Evolutionary conservation across 305 asterid species (phyloP).

Genomic region (Petunia hybrid): DNA sequence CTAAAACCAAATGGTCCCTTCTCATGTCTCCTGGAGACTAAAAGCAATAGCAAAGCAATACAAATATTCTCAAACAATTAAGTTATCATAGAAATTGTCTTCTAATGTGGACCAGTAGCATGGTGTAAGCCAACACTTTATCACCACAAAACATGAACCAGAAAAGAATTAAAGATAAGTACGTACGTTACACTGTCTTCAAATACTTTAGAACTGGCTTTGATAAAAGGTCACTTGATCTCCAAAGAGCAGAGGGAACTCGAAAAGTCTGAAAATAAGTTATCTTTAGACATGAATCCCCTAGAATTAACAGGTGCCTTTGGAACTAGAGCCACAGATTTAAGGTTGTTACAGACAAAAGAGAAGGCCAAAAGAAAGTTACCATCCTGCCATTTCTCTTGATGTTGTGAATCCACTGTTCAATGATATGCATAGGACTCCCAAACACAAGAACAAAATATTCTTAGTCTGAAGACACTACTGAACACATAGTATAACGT

Average conservation of each 20-base stretch:
- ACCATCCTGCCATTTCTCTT: background rate
- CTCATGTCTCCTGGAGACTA: conserved; percentile 35
- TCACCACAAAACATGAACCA: conserved; percentile 3
- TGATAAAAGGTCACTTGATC: conserved; percentile 7
- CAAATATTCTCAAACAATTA: conserved; percentile 33
- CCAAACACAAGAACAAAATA: conserved; percentile 6
- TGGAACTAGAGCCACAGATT: background rate
- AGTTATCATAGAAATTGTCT: conserved; percentile 34
- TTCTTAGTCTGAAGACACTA: background rate
- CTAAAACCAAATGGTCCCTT: conserved; percentile 58
- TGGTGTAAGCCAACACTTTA: background rate
- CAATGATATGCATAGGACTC: conserved; percentile 3
- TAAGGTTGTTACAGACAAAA: background rate
- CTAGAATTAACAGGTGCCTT: background rate
- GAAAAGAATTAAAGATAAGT: background rate
- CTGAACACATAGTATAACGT: background rate
- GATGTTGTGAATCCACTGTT: conserved; percentile 18
- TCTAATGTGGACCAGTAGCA: conserved; percentile 24
- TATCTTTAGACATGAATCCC: background rate
- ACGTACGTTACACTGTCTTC: background rate
- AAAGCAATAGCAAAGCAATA: conserved; percentile 32
- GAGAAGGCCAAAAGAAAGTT: background rate
- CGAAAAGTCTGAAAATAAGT: conserved; percentile 3
- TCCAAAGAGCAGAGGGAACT: conserved; percentile 24
- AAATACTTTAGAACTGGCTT: background rate